These are phyloP conservation scores for Dryadomyces quercivorus DNA, from an alignment of 2,329 filamentous ascomycete genomes.

Conservation along the genomic window DNA sequence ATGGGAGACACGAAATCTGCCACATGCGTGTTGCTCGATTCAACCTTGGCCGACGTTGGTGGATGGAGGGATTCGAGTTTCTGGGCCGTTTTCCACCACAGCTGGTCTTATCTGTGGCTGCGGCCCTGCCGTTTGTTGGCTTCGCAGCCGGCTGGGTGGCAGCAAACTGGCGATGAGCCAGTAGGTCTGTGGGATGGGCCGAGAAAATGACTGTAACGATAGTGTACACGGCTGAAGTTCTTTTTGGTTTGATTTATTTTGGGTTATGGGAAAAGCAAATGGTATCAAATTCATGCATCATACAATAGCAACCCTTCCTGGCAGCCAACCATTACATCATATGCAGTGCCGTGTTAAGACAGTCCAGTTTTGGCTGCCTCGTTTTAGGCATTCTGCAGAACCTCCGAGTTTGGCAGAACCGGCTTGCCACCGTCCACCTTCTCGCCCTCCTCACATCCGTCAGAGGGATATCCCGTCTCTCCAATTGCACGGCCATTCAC, in stretches of 20 bases:
- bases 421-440: no score
- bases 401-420: no score
- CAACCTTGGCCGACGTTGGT: conserved; percentile 11
- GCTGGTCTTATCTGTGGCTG: conserved; percentile 2
- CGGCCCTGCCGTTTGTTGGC: conserved; percentile 7
- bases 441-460: no score
- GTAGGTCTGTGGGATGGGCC: background rate
- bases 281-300: background rate
- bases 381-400: no score
- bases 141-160: conserved; percentile 7
- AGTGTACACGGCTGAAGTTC: background rate
- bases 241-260: no score
- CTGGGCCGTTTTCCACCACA: conserved; percentile 7
- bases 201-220: background rate
- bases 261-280: background rate
- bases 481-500: no score
- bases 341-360: no score
- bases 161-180: background rate
- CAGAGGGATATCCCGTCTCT: no score
- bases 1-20: conserved; percentile 6
- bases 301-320: no score
- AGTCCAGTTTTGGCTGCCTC: no score
- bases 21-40: conserved; percentile 9
- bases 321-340: no score
- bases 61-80: conserved; percentile 10